Base-by-base conservation (phyloP, 768 basidiomycete genomes). In the Paxillus involutus region DNA sequence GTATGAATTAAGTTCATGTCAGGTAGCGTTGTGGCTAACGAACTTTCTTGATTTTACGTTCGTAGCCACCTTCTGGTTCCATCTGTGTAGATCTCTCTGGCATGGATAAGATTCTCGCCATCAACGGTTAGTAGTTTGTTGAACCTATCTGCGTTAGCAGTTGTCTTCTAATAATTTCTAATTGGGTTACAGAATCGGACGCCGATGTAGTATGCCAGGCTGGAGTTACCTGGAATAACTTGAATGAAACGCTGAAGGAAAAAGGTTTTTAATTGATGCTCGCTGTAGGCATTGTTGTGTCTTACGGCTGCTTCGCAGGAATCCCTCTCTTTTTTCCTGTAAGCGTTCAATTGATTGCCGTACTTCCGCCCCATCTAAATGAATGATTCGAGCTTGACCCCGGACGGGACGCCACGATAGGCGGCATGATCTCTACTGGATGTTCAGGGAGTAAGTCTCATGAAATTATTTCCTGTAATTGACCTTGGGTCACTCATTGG, bases 361-460 rank as follows among this genome's bases (percentile, higher is more conserved):
- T 14, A 35, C 32, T 35, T 35, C 12, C 35, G 12, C 5, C 11
- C 12, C 12, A 13, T 35, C 39, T 48, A 29, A 24, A 26, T 19
- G 13, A 36, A 30, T 32, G 8, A 17, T 8, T 12, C 32, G 42
- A 59, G 59, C 59, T 59, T 37, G 59, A 59, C 39, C 59, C 59
- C 13, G 59, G 59, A 16, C 51, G 56, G 6, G 52, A 53, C 36
- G 78, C 77, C 9, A 89, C 89, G 16, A 89, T 91, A 57, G 89
- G 89, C 32, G 88, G 90, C 7, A 91, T 91, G 89, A 82, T 88
- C 44, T 84, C 84, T 9, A 93, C 89, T 4, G 88, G 89, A 4
- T 91, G 88, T 60, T 85, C 82, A 53, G 89, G 89, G 52, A 91
- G 89, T 79, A 71, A 77, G 79, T 76, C 61, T 39, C 17, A 39